A percentile compares a stretch with the other conserved stretches of the same genome.
These are phyloP conservation scores for Taxawa tesnikishii DNA, from an alignment of 2,329 filamentous ascomycete genomes.

Conservation along the genomic window DNA sequence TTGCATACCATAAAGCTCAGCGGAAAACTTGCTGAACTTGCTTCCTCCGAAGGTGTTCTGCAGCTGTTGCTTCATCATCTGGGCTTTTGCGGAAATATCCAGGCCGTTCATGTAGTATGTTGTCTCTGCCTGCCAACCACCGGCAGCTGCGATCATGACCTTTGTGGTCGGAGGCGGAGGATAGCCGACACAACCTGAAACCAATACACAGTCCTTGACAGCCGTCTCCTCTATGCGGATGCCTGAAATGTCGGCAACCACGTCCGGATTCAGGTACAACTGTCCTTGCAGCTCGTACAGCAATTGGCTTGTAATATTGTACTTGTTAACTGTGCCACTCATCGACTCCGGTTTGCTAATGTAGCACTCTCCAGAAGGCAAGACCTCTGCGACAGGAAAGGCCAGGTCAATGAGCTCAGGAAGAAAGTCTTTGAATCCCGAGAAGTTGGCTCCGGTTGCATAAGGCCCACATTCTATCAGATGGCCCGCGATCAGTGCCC, in stretches of 20 bases:
- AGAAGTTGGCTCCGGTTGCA: slow-evolving; percentile 30
- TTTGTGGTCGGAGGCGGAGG: slow-evolving; percentile 40
- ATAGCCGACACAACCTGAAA: slow-evolving; percentile 31
- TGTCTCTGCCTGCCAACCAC: slow-evolving; percentile 35
- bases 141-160: slow-evolving; percentile 32
- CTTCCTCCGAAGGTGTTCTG: slow-evolving; percentile 23
- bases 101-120: slow-evolving; percentile 32
- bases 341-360: slow-evolving; percentile 24
- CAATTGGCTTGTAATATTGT: slow-evolving; percentile 41
- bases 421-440: slow-evolving; percentile 29
- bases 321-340: slow-evolving; percentile 27
- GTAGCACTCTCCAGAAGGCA: slow-evolving; percentile 20
- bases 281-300: slow-evolving; percentile 44
- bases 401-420: slow-evolving; percentile 21
- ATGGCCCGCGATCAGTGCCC: slow-evolving; percentile 29
- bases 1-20: slow-evolving; percentile 16
- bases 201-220: slow-evolving; percentile 32
- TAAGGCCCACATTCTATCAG: slow-evolving; percentile 32
- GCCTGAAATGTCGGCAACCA: slow-evolving; percentile 39
- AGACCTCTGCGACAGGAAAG: slow-evolving; percentile 24
- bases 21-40: slow-evolving; percentile 15
- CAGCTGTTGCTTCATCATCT: slow-evolving; percentile 33
- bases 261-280: slow-evolving; percentile 46
- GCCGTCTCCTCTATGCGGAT: slow-evolving; percentile 40
- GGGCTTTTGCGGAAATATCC: slow-evolving; percentile 32